Evolutionary conservation across 2,329 filamentous ascomycete genomes (phyloP), one percentile per base, ranked within the genome.

Genomic region (Fusarium sororula): DNA sequence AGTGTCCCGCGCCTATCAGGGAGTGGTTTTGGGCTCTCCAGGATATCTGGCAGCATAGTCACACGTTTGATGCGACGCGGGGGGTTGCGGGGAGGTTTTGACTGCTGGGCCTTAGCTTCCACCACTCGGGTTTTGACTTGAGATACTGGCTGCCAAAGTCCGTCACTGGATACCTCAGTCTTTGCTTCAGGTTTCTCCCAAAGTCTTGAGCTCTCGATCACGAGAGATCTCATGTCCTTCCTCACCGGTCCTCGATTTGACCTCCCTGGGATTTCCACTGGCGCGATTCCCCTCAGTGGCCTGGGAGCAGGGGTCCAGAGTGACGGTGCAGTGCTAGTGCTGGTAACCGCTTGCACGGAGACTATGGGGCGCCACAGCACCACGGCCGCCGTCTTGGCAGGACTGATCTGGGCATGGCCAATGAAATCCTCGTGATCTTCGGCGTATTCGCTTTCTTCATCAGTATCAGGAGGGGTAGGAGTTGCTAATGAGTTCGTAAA

Each of bases 21-120:
- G 9, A 92, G 82, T 41, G 89, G 90, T 76, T 88, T 82, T 8
- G 90, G 90, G 71, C 85, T 90, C 78, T 92, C 90, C 39, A 90
- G 77, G 68, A 92, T 92, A 77, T 92, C 90, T 20, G 90, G 89
- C 10, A 92, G 85, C 51, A 87, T 78, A 13, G 89, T 90, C n/a
- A 90, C 81, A 47, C 89, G 87, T 80, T 84, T 89, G 77, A 82
- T 89, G 62, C 84, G 87, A 48, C 90, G 84, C 20, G 87, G 86
- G 20, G 90, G 90, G 51, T 86, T 85, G 64, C 87, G 85, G 5
- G 87, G 88, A 6, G 85, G 86, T 15, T 87, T 74, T 20, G 85
- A 86, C 15, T 87, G 87, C 30, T 68, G 73, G 51, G 62, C 57
- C 47, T 68, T 50, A 24, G 67, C 69, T 64, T 74, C 75, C 54